Percentiles rank a stretch among this genome's conserved stretches.
phyloP scores from a whole-genome alignment of 305 asterid genomes.

The Fraxinus ornus region DNA sequence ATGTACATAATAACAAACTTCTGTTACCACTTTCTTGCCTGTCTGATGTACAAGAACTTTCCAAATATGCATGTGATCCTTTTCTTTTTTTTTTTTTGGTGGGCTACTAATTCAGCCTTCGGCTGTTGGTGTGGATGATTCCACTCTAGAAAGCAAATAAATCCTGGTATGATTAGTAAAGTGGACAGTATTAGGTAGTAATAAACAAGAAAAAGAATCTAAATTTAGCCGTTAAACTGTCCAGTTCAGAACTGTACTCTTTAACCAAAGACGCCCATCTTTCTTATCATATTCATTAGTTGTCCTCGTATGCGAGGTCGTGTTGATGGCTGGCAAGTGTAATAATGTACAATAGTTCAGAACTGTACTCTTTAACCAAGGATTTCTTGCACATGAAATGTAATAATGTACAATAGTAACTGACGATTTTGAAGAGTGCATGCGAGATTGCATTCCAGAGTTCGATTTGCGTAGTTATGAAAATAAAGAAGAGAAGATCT shows the following conservation, averaged over 20 bases:
- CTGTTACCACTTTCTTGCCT: neutral
- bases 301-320: neutral
- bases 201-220: neutral
- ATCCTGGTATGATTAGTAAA: neutral
- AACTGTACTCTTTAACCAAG: too few species aligned
- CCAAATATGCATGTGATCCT: neutral
- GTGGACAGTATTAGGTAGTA: neutral
- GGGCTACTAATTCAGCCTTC: neutral
- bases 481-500: neutral
- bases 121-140: neutral
- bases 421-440: neutral
- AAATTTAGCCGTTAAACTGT: neutral
- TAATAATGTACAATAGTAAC: neutral
- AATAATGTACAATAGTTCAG: too few species aligned
- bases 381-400: too few species aligned
- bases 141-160: neutral
- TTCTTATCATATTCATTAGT: neutral
- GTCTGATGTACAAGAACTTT: neutral
- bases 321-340: neutral
- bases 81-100: neutral
- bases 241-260: neutral
- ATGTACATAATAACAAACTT: neutral
- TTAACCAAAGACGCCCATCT: neutral
- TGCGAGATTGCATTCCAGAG: neutral
- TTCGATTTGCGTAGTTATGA: neutral